Percentiles rank a stretch among this genome's conserved stretches.
phyloP scores from a whole-genome alignment of 2,329 filamentous ascomycete species.

The Chaetoscypha palmicola region DNA sequence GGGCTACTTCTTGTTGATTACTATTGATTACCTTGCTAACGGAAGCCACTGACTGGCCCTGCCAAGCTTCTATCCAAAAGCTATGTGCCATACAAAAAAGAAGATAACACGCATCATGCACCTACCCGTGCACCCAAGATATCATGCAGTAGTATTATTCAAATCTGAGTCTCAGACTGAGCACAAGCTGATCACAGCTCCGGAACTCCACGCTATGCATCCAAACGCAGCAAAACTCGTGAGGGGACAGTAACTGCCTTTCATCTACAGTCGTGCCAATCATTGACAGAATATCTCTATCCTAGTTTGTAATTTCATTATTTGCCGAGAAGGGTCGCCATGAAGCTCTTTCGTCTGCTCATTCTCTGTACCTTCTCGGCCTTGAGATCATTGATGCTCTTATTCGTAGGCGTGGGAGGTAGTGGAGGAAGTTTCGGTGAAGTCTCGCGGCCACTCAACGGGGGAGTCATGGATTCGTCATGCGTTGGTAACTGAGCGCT shows the following conservation, averaged over 20 bases:
- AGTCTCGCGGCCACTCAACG: constrained; percentile 9
- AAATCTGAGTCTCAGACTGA: background rate
- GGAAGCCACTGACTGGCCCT: too few relatives aligned
- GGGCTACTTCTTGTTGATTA: too few relatives aligned
- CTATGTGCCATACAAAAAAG: too few relatives aligned
- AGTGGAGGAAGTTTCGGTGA: constrained; percentile 16
- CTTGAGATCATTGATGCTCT: constrained; percentile 19
- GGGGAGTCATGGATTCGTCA: constrained; percentile 16
- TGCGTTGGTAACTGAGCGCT: constrained; percentile 23
- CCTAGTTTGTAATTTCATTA: background rate
- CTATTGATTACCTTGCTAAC: too few relatives aligned
- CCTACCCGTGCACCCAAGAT: background rate
- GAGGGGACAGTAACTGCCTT: too few relatives aligned
- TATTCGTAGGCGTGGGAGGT: constrained; percentile 19
- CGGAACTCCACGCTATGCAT: constrained; percentile 10
- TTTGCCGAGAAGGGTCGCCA: constrained; percentile 38
- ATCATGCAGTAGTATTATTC: background rate
- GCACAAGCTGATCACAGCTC: background rate
- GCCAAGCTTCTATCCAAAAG: background rate
- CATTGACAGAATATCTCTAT: background rate
- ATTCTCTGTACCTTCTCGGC: constrained; percentile 28
- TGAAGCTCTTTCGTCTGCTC: constrained; percentile 41
- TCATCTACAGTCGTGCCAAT: too few relatives aligned
- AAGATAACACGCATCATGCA: background rate
- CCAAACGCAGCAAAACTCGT: background rate